Evolutionary conservation across 108 stramenopile genomes (phyloP), one percentile per base, ranked within the genome.

Genomic region (Hondaea fermentalgiana): DNA sequence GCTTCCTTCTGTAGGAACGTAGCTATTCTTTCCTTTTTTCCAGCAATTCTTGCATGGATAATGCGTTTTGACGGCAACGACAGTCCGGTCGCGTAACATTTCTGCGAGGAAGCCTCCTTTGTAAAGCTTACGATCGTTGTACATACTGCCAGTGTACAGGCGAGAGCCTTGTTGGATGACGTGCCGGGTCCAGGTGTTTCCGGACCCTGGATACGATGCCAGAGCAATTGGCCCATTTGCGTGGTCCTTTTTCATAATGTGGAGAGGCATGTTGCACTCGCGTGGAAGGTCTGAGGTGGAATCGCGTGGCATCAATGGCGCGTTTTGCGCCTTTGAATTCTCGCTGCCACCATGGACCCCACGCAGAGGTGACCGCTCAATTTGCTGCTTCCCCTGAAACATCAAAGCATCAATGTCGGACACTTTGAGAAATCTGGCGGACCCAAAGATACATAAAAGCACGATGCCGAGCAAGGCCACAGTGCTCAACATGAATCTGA

Each of bases 151-250:
- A 59, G 88, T 88, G 35, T 45, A 88, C 44, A 45, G 5, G 21
- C 88, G 59, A 44, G 88, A 42, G n/a, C 60, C 88, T 5, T 64
- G 21, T 60, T 88, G 59, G 8, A 88, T 8, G 19, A 88, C 21
- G 4, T 42, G 42, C 44, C 88, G 59, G 28, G 42, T 88, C 88
- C 88, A 88, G n/a, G 88, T 88, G 88, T 88, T 88, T 14, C 88
- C 88, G 6, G 60, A 64, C 47, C 88, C 88, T 5, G 88, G 88
- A 35, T 64, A 88, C 17, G 88, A 88, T 35, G 88, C 59, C 3
- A 88, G 60, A 21, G 49, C n/a, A 5, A 42, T 43, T 4, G 60
- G 60, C 60, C 35, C 43, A 19, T 0, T 5, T 28, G 4, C 44
- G 25, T 64, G 60, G 8, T 5, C 5, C 14, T 64, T 64, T 64